Evolutionary conservation across 1,139 yeast species (phyloP), one percentile per base, ranked within the genome.

Genomic region (Blastobotrys malaysiensis): DNA sequence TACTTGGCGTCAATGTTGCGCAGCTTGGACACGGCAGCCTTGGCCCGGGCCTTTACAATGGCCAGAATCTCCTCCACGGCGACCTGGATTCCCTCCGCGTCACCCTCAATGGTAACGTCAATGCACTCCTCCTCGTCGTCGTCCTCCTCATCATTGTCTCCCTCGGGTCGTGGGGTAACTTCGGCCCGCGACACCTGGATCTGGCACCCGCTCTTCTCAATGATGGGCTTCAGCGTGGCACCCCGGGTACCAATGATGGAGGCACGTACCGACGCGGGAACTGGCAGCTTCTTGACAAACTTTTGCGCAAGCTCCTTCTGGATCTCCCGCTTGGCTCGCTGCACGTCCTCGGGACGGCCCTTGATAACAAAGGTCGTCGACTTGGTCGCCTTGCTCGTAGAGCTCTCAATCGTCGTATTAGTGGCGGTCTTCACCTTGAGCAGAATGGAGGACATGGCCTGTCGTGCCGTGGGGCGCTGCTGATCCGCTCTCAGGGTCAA

Each of bases 171-270:
- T 60, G 59, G 54, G 14, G 60, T 58, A 45, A 72, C 65, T 26
- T 62, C 67, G 21, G 66, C 70, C 64, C 75, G 80, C 21, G 84
- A 84, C 65, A 93, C 82, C 65, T 90, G 90, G 66, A 93, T 81
- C 64, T 78, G 86, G 54, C 88, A 89, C 53, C 82, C 87, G 59
- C 87, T 79, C 49, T 81, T 77, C 54, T 79, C 86, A 55, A 87
- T 78, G 63, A 95, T 88, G 56, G 93, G 90, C 67, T 83, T 87
- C 70, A 95, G 81, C 59, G 78, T 86, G 62, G 80, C 80, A 66
- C 99, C 99, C 69, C 85, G 88, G 49, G 93, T 80, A 56, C 99
- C 99, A 72, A 95, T 90, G 59, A 95, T 81, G 56, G 82, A 80
- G 3, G 96, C 80, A 70, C 96, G 82, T 53, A 89, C 79, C 62